A percentile compares a stretch with the other conserved stretches of the same genome.
Evolutionary conservation across 176 grass and related monocot genomes (phyloP).

Genomic region (Stipa capillata): DNA sequence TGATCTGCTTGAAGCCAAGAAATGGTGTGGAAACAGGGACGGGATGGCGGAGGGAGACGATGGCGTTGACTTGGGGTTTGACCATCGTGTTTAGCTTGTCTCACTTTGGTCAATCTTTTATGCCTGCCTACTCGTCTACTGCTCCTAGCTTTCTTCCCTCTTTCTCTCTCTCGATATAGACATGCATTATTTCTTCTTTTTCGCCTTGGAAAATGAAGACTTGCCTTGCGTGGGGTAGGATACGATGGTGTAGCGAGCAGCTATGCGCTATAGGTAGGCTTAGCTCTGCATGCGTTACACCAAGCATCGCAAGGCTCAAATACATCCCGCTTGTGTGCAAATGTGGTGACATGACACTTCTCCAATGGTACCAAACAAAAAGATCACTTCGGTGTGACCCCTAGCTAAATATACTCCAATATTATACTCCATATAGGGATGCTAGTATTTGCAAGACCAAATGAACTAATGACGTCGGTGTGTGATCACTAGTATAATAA

Average conservation of each 20-base stretch:
- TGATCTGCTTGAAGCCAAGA: neutral
- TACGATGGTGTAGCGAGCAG: neutral
- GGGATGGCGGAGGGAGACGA: neutral
- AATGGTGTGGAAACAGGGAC: neutral
- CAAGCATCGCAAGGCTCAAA: neutral
- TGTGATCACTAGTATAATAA: neutral
- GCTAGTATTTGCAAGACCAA: too few relatives aligned
- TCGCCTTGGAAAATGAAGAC: neutral
- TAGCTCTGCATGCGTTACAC: neutral
- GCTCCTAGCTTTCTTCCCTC: neutral
- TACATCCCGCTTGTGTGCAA: constrained; percentile 20
- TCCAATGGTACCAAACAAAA: neutral
- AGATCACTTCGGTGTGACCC: neutral
- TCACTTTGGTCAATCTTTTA: neutral
- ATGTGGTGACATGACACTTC: constrained; percentile 21
- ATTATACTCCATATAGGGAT: too few relatives aligned
- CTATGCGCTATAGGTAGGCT: neutral
- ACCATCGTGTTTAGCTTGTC: neutral
- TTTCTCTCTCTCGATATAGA: neutral
- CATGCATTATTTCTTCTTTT: neutral
- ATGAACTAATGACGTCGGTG: neutral
- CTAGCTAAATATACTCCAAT: too few relatives aligned
- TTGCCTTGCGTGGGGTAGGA: neutral
- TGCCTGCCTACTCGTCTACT: neutral
- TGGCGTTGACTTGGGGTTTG: neutral